These are phyloP conservation scores for Cercospora berteroae DNA, from an alignment of 2,329 filamentous ascomycete species.

Conservation along the genomic window DNA sequence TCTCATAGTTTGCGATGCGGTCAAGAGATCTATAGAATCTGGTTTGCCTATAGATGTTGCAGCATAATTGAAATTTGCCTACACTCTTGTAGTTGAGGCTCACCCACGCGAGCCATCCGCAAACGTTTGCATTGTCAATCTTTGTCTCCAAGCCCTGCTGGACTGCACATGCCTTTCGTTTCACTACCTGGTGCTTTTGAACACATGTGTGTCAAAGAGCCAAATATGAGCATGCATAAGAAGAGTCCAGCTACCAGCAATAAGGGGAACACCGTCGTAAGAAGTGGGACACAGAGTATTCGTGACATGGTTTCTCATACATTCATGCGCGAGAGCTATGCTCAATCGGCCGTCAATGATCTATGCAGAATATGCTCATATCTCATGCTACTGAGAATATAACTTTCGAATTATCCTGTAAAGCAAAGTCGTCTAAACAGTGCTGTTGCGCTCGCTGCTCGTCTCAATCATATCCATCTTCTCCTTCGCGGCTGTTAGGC, in stretches of 20 bases:
- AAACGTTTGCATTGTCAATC: background rate
- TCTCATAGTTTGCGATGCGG: conserved; percentile 53
- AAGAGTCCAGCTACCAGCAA: background rate
- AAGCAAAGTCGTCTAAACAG: conserved; percentile 2
- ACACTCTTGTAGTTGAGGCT: background rate
- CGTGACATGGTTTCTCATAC: background rate
- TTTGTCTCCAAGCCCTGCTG: background rate
- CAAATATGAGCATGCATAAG: background rate
- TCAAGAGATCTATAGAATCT: conserved; percentile 46
- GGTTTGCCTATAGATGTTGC: conserved; percentile 19
- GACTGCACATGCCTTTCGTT: background rate
- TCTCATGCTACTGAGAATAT: background rate
- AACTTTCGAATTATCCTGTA: background rate
- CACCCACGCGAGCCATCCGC: background rate
- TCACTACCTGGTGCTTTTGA: background rate
- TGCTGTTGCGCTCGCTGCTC: conserved; percentile 25
- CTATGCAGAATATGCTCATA: background rate
- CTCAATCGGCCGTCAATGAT: conserved; percentile 16
- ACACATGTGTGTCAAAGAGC: background rate
- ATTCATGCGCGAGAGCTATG: conserved; percentile 19
- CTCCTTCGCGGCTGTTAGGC: conserved; percentile 39
- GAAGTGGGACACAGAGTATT: background rate
- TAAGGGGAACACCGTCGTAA: background rate
- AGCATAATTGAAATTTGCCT: background rate
- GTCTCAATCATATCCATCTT: conserved; percentile 37